These are phyloP conservation scores for Avena eriantha DNA, from an alignment of 176 grass and related monocot genomes.

Conservation along the genomic window DNA sequence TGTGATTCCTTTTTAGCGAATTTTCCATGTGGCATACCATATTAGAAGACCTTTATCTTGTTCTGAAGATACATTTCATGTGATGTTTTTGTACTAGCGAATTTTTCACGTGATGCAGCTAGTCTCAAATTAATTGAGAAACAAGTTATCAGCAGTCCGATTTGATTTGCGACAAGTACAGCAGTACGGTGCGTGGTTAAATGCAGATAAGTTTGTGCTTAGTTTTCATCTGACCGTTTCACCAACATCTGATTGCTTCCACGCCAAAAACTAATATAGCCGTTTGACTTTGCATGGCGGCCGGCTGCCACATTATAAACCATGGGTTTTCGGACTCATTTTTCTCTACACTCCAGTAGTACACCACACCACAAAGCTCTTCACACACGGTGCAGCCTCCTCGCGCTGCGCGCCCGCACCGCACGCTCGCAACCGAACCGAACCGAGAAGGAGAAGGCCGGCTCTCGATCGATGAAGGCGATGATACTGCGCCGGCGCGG, in stretches of 20 bases:
- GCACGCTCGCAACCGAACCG: background rate
- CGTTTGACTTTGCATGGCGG: conserved; percentile 50
- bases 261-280: conserved; percentile 32
- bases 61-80: too few species aligned
- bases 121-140: background rate
- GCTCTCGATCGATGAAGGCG: conserved; percentile 36
- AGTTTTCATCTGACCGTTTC: conserved; percentile 40
- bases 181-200: background rate
- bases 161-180: background rate
- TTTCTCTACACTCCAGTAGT: background rate
- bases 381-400: background rate
- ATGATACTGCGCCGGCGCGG: conserved; percentile 32
- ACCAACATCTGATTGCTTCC: conserved; percentile 5
- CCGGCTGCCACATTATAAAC: conserved; percentile 38
- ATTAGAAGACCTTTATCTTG: too few species aligned
- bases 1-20: background rate
- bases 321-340: background rate
- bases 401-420: background rate
- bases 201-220: background rate
- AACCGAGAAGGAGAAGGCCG: background rate
- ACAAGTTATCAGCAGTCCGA: background rate
- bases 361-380: background rate
- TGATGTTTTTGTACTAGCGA: too few species aligned
- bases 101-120: background rate
- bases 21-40: too few species aligned